Base-by-base conservation (phyloP, 306 rosid species). In the Prunus mira region DNA sequence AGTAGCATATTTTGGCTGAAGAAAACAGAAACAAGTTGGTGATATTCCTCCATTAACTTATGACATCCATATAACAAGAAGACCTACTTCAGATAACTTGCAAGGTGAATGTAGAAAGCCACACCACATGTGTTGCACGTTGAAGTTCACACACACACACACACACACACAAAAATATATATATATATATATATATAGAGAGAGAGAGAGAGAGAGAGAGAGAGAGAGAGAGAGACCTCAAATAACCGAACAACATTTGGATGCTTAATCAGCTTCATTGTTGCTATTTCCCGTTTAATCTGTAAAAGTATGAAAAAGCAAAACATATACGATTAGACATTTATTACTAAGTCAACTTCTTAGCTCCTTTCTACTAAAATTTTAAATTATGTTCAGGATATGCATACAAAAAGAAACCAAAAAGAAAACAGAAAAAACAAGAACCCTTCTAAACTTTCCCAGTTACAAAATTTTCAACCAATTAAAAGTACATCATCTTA, bases 231-330 rank as follows among this genome's bases (percentile, higher is more conserved):
- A 32, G 50, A 66, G 46, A 94, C 99, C 99, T 95, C 99, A 65
- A 73, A 91, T 58, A 92, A 74, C 79, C 41, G 86, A 61, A 95
- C 97, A 74, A 95, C 99, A 82, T 95, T 88, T 20, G 99, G 99
- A 89, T 95, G 99, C 91, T 90, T 89, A 77, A 95, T 86, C 79
- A 95, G 83, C 87, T 95, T 95, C 99, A 95, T 95, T 20, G 97
- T 95, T n/a, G 91, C 99, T 51, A 95, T 73, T 83, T 95, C 99
- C 73, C 97, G 82, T 84, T 72, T 89, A 81, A 95, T 95, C 99
- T 95, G 92, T 52, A 71, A 75, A 77, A 78, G 72, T 10, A 68
- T 5, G 34, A 12, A 60, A 25, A 60, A 12, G 43, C 43, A 38
- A 38, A 38, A 38, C 43, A 38, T 38, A 38, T 38, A 38, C 7